phyloP scores from a whole-genome alignment of 2,329 filamentous ascomycete species.

The Beauveria scarabaeidicola region DNA sequence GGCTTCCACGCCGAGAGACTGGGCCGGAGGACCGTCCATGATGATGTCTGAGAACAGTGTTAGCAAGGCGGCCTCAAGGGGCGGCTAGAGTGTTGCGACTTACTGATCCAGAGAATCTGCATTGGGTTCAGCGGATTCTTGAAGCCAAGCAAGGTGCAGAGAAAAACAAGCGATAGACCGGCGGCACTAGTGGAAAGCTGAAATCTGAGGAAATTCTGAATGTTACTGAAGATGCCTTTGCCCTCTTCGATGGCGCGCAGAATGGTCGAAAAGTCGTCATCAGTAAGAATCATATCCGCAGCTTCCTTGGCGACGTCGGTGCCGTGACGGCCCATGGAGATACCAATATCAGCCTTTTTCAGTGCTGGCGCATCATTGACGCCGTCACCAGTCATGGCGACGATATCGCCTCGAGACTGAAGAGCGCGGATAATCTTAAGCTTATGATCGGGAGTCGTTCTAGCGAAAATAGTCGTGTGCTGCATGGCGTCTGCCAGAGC shows the following conservation, averaged over 20 bases:
- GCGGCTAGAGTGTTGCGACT: conserved; percentile 29
- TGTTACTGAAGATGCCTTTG: conserved; percentile 99
- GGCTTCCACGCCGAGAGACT: conserved; percentile 90
- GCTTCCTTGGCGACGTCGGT: conserved; percentile 97
- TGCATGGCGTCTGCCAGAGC: conserved; percentile 79
- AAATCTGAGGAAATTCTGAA: conserved; percentile 98
- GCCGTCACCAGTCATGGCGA: conserved; percentile 97
- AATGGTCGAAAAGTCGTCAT: conserved; percentile 87
- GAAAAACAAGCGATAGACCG: conserved; percentile 78
- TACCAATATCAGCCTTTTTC: conserved; percentile 96
- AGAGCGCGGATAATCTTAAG: conserved; percentile 91
- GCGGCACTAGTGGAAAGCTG: conserved; percentile 96
- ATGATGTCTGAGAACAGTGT: conserved; percentile 66
- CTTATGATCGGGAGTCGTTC: conserved; percentile 95
- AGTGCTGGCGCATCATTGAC: conserved; percentile 96
- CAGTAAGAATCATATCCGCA: conserved; percentile 85
- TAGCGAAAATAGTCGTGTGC: conserved; percentile 87
- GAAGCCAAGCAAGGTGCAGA: conserved; percentile 89
- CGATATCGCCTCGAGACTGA: conserved; percentile 87
- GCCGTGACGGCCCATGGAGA: conserved; percentile 89
- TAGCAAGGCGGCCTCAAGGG: background rate
- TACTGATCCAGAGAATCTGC: conserved; percentile 99
- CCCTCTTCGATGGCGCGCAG: conserved; percentile 94
- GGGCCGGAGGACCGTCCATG: conserved; percentile 96
- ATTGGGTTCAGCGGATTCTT: conserved; percentile 96